Percentiles rank a stretch among this genome's conserved stretches.
phyloP scores from a whole-genome alignment of 805 yeast species.

The Hanseniaspora jakobsenii region DNA sequence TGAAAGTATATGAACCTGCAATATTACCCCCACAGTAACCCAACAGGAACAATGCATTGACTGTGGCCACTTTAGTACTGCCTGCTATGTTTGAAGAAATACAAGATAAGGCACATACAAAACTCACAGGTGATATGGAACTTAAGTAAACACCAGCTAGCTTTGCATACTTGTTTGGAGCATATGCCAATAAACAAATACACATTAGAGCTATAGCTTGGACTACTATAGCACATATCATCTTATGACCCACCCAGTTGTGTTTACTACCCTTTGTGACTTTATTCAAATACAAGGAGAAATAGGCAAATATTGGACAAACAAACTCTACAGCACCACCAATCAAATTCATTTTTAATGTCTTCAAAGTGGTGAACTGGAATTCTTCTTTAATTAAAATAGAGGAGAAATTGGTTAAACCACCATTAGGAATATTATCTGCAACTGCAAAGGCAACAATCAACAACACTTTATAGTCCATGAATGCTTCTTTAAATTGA shows the following conservation, averaged over 20 bases:
- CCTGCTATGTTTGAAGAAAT: slow-evolving; percentile 51
- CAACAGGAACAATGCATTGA: slow-evolving; percentile 46
- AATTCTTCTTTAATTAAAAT: slow-evolving; percentile 35
- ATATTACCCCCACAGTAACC: slow-evolving; percentile 59
- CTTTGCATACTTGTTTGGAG: slow-evolving; percentile 27
- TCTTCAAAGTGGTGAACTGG: slow-evolving; percentile 31
- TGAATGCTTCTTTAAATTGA: slow-evolving; percentile 42
- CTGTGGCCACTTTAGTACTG: slow-evolving; percentile 55
- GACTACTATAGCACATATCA: slow-evolving; percentile 29
- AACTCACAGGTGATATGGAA: slow-evolving; percentile 30
- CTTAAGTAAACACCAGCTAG: slow-evolving; percentile 33
- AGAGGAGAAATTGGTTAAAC: slow-evolving; percentile 38
- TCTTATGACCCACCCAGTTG: slow-evolving; percentile 21
- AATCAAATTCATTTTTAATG: slow-evolving; percentile 37
- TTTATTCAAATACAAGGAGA: slow-evolving; percentile 19
- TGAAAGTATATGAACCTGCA: slow-evolving; percentile 64
- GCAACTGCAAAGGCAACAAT: slow-evolving; percentile 33
- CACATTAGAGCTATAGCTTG: slow-evolving; percentile 28
- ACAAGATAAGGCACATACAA: slow-evolving; percentile 28
- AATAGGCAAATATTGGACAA: slow-evolving; percentile 27
- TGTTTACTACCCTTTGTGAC: no score
- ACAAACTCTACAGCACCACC: slow-evolving; percentile 37
- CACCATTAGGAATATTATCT: slow-evolving; percentile 43
- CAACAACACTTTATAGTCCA: slow-evolving; percentile 41
- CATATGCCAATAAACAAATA: slow-evolving; percentile 36